Conservation (phyloP, 2,329 filamentous ascomycete genomes). For the Trichoderma arundinaceum region DNA sequence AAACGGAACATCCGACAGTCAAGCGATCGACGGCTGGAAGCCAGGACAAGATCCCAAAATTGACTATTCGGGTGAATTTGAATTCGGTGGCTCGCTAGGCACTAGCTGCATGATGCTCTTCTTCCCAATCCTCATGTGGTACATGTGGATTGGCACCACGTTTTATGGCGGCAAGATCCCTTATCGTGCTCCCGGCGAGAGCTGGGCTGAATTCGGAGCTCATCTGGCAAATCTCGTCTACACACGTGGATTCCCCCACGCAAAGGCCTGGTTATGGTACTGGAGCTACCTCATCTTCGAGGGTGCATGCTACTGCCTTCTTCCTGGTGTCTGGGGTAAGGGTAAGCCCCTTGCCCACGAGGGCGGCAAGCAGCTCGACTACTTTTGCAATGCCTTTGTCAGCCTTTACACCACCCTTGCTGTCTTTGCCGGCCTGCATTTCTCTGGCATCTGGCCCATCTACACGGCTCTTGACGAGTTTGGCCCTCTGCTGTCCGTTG, state of each 20-base stretch:
- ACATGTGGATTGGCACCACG: slow-evolving; percentile 97
- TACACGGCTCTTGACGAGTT: slow-evolving; percentile 96
- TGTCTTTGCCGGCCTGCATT: slow-evolving; percentile 74
- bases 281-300: slow-evolving; percentile 92
- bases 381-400: slow-evolving; percentile 90
- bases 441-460: slow-evolving; percentile 82
- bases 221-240: slow-evolving; percentile 77
- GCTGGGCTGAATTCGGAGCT: slow-evolving; percentile 69
- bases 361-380: slow-evolving; percentile 83
- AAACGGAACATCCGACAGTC: slow-evolving; percentile 33
- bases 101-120: slow-evolving; percentile 84
- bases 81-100: slow-evolving; percentile 89
- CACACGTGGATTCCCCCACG: slow-evolving; percentile 80
- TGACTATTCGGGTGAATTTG: slow-evolving; percentile 68
- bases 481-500: slow-evolving; percentile 88
- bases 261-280: slow-evolving; percentile 89
- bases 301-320: slow-evolving; percentile 77
- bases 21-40: slow-evolving; percentile 60
- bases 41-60: slow-evolving; percentile 66
- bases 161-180: slow-evolving; percentile 90
- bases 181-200: slow-evolving; percentile 67
- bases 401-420: slow-evolving; percentile 87
- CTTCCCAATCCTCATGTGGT: slow-evolving; percentile 97
- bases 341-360: slow-evolving; percentile 86
- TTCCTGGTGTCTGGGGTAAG: slow-evolving; percentile 86